Conservation (phyloP, 2,329 filamentous ascomycete species). For the Diatrype stigma region DNA sequence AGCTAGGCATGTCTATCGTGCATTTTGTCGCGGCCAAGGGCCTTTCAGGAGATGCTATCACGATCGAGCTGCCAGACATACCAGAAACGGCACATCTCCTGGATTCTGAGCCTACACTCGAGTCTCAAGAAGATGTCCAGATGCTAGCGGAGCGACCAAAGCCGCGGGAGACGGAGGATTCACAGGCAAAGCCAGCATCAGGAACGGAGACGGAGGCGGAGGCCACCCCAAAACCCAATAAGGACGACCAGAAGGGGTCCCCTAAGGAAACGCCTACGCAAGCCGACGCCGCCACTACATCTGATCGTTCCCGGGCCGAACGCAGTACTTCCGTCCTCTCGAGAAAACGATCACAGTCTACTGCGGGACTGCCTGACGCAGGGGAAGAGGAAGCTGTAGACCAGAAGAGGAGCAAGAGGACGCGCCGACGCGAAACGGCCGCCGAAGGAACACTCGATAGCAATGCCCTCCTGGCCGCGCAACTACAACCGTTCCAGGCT, state of each 20-base stretch:
- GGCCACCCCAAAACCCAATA: slow-evolving; percentile 11
- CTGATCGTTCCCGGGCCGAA: slow-evolving; percentile 30
- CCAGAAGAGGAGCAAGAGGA: slow-evolving; percentile 62
- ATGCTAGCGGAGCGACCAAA: slow-evolving; percentile 20
- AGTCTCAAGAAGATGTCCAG: slow-evolving; percentile 22
- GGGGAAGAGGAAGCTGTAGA: slow-evolving; percentile 54
- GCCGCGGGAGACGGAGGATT: slow-evolving; percentile 8
- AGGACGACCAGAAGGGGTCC: slow-evolving; percentile 35
- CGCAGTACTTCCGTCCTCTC: slow-evolving; percentile 38
- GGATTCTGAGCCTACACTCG: not conserved
- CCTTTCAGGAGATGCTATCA: slow-evolving; percentile 29
- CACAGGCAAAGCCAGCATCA: not conserved
- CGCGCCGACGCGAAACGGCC: slow-evolving; percentile 54
- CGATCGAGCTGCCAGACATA: slow-evolving; percentile 33
- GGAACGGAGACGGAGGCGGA: slow-evolving; percentile 5
- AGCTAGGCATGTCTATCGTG: slow-evolving; percentile 38
- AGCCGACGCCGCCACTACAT: slow-evolving; percentile 23
- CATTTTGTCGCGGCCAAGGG: slow-evolving; percentile 31
- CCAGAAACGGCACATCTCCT: slow-evolving; percentile 13
- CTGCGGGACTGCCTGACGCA: slow-evolving; percentile 52
- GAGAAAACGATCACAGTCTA: slow-evolving; percentile 60
- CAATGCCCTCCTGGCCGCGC: slow-evolving; percentile 47
- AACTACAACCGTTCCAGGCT: slow-evolving; percentile 54
- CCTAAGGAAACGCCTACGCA: slow-evolving; percentile 30
- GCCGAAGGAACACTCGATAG: slow-evolving; percentile 52